Evolutionary conservation across 1,284 basidiomycete species (phyloP), one percentile per base, ranked within the genome.

Genomic region (Ganoderma resinaceum): DNA sequence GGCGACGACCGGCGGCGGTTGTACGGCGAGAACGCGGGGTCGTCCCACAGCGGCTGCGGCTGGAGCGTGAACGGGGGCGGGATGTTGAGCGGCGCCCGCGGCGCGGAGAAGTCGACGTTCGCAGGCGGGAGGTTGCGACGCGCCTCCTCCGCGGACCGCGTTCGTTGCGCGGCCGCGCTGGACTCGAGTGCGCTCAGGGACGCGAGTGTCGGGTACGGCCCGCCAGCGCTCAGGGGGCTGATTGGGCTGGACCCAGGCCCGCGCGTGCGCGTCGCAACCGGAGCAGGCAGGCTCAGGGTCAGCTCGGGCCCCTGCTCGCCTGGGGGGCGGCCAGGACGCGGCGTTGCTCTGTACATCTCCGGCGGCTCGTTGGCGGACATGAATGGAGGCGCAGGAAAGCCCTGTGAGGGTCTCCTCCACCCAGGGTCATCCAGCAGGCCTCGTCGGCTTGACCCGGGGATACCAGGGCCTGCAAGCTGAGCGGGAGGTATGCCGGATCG

Each of bases 41-140:
- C 78, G 66, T 89, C 86, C 89, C 89, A 91, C 62, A 87, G 88
- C 3, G 89, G 89, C 66, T 79, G 81, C 3, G 90, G 89, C 75
- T 91, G 88, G n/a, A 91, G 80, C 23, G 88, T 86, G 72, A 88
- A 90, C 11, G 89, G 89, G 26, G 89, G 89, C 9, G 89, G 86
- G 62, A 91, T 78, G 66, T 75, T 73, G 67, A 84, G 77, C 73
- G 85, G 77, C 76, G 82, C 73, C 73, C 82, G 85, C 79, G 86
- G 82, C 42, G 82, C 78, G 76, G 84, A 84, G 18, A 81, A 77
- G 43, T 78, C 74, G 70, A 74, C 72, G 61, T 74, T 66, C 16
- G 74, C 73, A 29, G 72, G 70, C 26, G 71, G 71, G 14, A 68
- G 65, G 20, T 55, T 65, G 11, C 73, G 70, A 52, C 65, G 59